Conservation (phyloP, 2,329 filamentous ascomycete species). For the Claviceps pazoutovae region DNA sequence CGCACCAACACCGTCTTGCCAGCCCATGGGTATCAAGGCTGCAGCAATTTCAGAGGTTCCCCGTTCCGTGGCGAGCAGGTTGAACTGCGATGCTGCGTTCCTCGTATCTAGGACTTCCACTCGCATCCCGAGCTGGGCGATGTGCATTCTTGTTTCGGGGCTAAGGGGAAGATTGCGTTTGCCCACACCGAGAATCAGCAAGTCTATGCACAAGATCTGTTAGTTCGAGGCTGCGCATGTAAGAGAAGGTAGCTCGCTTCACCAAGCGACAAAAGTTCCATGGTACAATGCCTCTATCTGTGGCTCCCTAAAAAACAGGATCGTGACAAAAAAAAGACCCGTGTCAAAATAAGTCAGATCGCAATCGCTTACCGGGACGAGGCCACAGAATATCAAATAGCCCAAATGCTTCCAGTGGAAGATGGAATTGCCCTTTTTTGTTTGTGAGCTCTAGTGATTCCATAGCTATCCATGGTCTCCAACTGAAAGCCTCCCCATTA, state of each 20-base stretch:
- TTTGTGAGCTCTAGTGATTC: conserved; percentile 46
- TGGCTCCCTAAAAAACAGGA: not conserved
- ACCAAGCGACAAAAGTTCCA: not conserved
- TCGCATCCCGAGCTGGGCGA: conserved; percentile 68
- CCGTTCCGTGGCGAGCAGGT: conserved; percentile 84
- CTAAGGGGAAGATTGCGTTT: conserved; percentile 61
- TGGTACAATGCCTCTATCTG: not conserved
- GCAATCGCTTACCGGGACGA: conserved; percentile 55
- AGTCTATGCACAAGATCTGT: conserved; percentile 36
- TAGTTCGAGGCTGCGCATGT: not conserved
- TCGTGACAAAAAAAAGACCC: not conserved
- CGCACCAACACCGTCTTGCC: conserved; percentile 47
- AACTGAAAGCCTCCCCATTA: conserved; percentile 75
- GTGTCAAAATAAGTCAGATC: not conserved
- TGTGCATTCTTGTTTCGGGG: conserved; percentile 54
- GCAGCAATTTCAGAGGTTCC: conserved; percentile 76
- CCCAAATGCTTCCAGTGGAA: conserved; percentile 56
- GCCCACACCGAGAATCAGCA: conserved; percentile 81
- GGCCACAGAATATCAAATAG: conserved; percentile 71
- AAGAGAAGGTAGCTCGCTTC: not conserved
- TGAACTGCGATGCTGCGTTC: conserved; percentile 90
- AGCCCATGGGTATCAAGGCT: conserved; percentile 74
- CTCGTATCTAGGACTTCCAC: conserved; percentile 84
- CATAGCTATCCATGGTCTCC: conserved; percentile 63
- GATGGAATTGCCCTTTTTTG: conserved; percentile 67